A percentile compares a stretch with the other conserved stretches of the same genome.
These are phyloP conservation scores for Protomyces lactucae-debilis DNA, from an alignment of 1,139 yeast genomes.

Conservation along the genomic window DNA sequence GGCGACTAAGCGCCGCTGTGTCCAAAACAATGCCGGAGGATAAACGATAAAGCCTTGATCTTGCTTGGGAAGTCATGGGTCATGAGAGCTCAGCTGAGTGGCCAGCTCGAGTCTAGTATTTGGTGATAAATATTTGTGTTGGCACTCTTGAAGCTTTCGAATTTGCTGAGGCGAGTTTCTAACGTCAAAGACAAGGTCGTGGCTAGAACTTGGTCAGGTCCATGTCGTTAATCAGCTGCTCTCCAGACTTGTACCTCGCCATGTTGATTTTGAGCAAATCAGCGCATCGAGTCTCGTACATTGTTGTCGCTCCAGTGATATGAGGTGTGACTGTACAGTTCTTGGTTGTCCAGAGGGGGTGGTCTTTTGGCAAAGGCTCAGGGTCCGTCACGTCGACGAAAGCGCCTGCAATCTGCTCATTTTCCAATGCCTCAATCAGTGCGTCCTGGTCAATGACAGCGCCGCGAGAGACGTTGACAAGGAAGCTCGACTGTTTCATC, in stretches of 20 bases:
- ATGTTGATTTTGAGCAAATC: constrained; percentile 30
- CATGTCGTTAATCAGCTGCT: constrained; percentile 25
- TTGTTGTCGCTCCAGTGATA: constrained; percentile 85
- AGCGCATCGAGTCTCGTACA: constrained; percentile 42
- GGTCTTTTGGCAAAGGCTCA: constrained; percentile 75
- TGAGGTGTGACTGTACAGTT: constrained; percentile 79
- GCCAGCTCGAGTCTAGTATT: no score
- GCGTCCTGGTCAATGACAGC: constrained; percentile 82
- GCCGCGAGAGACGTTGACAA: constrained; percentile 83
- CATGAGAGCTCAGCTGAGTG: no score
- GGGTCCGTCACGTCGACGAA: constrained; percentile 82
- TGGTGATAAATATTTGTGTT: no score
- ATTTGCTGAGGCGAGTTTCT: no score
- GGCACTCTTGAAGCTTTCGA: no score
- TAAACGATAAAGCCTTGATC: no score
- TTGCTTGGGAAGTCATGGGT: no score
- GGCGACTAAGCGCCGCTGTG: no score
- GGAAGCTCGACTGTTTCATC: constrained; percentile 79
- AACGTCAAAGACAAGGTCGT: no score
- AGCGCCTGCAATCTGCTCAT: constrained; percentile 82
- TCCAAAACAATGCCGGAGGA: no score
- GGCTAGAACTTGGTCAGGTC: constrained; percentile 27
- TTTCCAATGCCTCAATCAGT: constrained; percentile 69
- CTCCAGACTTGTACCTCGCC: constrained; percentile 28
- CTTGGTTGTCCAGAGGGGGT: constrained; percentile 68